Evolutionary conservation across 192 early-diverging fungal genomes (phyloP).

Genomic region (Lobosporangium transversale): DNA sequence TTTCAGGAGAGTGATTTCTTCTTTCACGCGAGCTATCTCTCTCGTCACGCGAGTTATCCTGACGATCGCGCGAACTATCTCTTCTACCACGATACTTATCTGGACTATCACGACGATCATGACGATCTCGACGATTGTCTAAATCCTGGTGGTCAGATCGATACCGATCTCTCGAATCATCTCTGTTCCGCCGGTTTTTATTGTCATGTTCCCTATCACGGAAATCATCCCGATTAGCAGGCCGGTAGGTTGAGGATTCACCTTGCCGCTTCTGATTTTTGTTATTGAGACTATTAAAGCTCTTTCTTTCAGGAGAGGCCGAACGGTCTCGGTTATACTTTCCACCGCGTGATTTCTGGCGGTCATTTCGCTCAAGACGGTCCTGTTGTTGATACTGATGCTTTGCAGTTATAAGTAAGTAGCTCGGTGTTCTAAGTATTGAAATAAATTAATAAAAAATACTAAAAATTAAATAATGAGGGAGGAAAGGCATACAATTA

Average conservation of each 20-base stretch:
- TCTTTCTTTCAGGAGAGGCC: not conserved
- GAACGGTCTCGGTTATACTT: not conserved
- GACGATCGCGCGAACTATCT: not conserved
- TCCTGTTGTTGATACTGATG: not conserved
- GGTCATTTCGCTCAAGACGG: not conserved
- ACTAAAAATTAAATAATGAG: too few relatives aligned
- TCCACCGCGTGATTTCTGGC: not conserved
- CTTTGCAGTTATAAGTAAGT: constrained; percentile 1
- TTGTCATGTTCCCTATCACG: constrained; percentile 4
- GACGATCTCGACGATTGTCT: not conserved
- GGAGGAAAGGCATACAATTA: not conserved
- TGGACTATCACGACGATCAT: constrained; percentile 6
- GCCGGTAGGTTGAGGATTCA: not conserved
- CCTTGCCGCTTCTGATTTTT: not conserved
- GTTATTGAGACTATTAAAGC: not conserved
- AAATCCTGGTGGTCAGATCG: not conserved
- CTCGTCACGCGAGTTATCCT: not conserved
- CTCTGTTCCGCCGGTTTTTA: not conserved
- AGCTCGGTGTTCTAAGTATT: not conserved
- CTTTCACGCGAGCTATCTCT: not conserved
- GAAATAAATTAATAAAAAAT: not conserved
- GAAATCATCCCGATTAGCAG: constrained; percentile 3
- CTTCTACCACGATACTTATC: not conserved
- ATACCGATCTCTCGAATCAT: constrained; percentile 14
- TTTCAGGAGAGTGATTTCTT: not conserved